Percentiles rank a stretch among this genome's conserved stretches.
Conservation (phyloP, 768 basidiomycete species). For the Fistulinella prunicolor region DNA sequence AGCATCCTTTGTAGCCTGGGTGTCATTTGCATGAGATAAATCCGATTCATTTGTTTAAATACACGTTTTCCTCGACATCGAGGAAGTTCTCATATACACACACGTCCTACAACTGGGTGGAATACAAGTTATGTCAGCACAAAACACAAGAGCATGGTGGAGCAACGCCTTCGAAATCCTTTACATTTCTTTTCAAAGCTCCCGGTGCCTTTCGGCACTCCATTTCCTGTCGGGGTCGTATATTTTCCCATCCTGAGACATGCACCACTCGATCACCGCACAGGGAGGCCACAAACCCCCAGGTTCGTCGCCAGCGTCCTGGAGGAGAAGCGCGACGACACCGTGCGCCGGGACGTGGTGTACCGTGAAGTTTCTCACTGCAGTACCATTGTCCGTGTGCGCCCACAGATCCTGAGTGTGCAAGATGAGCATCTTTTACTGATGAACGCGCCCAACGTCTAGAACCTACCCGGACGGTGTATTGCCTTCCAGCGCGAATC, state of each 20-base stretch:
- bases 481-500: conserved; percentile 65
- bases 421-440: background rate
- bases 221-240: conserved; percentile 30
- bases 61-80: too few species aligned
- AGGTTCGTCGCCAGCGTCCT: conserved; percentile 68
- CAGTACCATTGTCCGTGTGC: conserved; percentile 68
- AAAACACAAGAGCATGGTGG: too few species aligned
- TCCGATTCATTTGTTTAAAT: background rate
- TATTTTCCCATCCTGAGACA: conserved; percentile 52
- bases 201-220: conserved; percentile 14
- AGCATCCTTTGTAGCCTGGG: conserved; percentile 26
- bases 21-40: conserved; percentile 20
- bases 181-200: conserved; percentile 1
- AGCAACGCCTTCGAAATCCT: too few species aligned
- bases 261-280: conserved; percentile 56
- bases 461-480: conserved; percentile 56
- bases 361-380: conserved; percentile 55
- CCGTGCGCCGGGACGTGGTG: conserved; percentile 61
- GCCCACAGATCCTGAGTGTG: conserved; percentile 61
- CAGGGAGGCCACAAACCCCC: conserved; percentile 55
- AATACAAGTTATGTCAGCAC: too few species aligned
- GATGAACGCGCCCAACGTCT: background rate
- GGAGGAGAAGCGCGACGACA: conserved; percentile 62
- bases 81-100: too few species aligned
- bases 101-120: too few species aligned